Base-by-base conservation (phyloP, 2,329 filamentous ascomycete genomes). In the Paecilomyces niveus region DNA sequence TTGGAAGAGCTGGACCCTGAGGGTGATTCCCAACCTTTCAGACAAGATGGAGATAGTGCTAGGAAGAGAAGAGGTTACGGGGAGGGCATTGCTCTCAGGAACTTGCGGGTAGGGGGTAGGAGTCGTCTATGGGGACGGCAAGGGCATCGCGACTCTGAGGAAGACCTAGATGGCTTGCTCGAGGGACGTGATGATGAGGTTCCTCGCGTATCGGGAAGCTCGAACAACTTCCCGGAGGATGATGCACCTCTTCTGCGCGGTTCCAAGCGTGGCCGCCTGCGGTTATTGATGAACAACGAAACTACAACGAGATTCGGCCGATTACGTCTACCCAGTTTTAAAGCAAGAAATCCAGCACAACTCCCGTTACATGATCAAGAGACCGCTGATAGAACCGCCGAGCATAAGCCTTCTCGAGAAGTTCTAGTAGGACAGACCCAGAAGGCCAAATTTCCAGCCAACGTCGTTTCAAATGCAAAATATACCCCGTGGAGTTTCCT, bases 401-500 rank as follows among this genome's bases (percentile, higher is more conserved):
- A 65, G 33, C 60, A 62, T 32, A 69, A 72, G 6, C 82, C 90
- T 1, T 89, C 90, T 29, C 85, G 93, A 57, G 84, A 84, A 55
- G 83, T 97, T 31, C 80, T 85, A 2, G 89, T 96, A 56, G 93
- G 91, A 59, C 86, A 88, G 54, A 70, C 78, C 31, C 92, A 96
- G 70, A 74, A 85, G 29, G 81, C 86, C 54, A 86, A 88, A 64
- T 97, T 93, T 72, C 93, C 94, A 9, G 85, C 89, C 8, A 99
- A 99, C 74, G 84, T 91, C 58, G 85, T 99, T 54, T 97, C 93
- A 35, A 97, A 99, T 72, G 93, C 94, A 57, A 99, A 97, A 81
- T 99, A 99, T 74, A 97, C 93, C 31, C 86, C 92, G 1, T 88
- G 92, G 79, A 96, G 89, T 56, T 99, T 99, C 74, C 82, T 99